Evolutionary conservation across 768 basidiomycete genomes (phyloP), one percentile per base, ranked within the genome.

Genomic region (Suillus tomentosus): DNA sequence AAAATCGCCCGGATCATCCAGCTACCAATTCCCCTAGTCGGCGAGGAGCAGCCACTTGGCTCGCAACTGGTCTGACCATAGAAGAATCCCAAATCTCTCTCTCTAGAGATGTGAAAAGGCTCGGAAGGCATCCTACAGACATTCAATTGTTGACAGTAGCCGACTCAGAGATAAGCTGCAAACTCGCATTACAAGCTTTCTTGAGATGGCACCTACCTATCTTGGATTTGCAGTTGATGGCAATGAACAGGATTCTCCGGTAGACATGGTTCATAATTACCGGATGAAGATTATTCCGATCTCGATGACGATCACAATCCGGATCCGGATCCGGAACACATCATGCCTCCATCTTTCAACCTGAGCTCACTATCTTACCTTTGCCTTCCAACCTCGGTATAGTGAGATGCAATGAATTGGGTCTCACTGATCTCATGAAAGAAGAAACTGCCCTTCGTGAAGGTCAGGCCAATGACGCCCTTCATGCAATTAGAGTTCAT

Each of bases 381-480:
- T 11, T 62, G 39, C 61, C 61, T 13, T 62, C 61, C 13, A 39
- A n/a, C n/a, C 2, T 62, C 24, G 24, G 56, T 45, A 2, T 10
- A 7, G 61, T 22, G 11, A 43, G 13, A 5, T 59, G 50, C 31
- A 27, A 19, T 10, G 40, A 53, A 14, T 17, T n/a, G 5, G 64
- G 50, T 10, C 24, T 65, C 0, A 45, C 11, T 3, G 3, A 37
- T 10, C 34, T 68, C 4, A 58, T 59, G 17, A 19, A 56, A 11
- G 56, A 63, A 51, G 68, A 70, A 42, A 37, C 57, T 17, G 14
- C 59, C n/a, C 63, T 69, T 3, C 0, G 45, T 3, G 40, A 63
- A 50, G 62, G 63, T 4, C 64, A 69, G n/a, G 69, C 68, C 10
- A 70, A 70, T 60, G 68, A 70, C 39, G 58, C 63, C 13, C 62